Evolutionary conservation across 2,329 filamentous ascomycete species (phyloP).

Genomic region (Talaromyces funiculosus): DNA sequence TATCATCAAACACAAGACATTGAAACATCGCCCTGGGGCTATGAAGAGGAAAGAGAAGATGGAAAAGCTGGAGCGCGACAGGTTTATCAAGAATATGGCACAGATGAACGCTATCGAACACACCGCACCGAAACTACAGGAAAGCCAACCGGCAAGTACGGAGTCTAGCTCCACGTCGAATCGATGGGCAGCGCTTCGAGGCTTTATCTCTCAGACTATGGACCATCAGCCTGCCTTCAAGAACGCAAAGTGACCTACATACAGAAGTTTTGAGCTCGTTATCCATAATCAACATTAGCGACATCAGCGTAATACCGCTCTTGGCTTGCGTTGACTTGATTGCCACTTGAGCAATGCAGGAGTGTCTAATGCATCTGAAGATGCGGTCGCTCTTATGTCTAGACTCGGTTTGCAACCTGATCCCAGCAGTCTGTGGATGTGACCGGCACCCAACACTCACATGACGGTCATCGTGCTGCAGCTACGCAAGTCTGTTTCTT

Average conservation of each 20-base stretch:
- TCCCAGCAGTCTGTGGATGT: not conserved
- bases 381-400: not conserved
- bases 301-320: not conserved
- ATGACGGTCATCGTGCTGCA: not conserved
- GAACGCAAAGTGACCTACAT: conserved; percentile 4
- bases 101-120: conserved; percentile 52
- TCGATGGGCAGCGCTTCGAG: conserved; percentile 75
- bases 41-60: conserved; percentile 77
- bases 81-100: conserved; percentile 79
- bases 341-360: not conserved
- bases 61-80: conserved; percentile 71
- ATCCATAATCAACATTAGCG: not conserved
- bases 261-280: not conserved
- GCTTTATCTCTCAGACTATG: conserved; percentile 80
- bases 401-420: not conserved
- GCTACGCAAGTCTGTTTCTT: not conserved
- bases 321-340: not conserved
- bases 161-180: conserved; percentile 43
- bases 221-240: conserved; percentile 78
- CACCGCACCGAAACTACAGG: conserved; percentile 19
- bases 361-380: not conserved
- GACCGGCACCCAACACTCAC: not conserved
- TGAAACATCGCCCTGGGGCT: conserved; percentile 70
- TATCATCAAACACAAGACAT: conserved; percentile 67
- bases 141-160: conserved; percentile 4